Percentiles rank a stretch among this genome's conserved stretches.
phyloP scores from a whole-genome alignment of 2,329 filamentous ascomycete genomes.

The Pseudocercospora macadamiae region DNA sequence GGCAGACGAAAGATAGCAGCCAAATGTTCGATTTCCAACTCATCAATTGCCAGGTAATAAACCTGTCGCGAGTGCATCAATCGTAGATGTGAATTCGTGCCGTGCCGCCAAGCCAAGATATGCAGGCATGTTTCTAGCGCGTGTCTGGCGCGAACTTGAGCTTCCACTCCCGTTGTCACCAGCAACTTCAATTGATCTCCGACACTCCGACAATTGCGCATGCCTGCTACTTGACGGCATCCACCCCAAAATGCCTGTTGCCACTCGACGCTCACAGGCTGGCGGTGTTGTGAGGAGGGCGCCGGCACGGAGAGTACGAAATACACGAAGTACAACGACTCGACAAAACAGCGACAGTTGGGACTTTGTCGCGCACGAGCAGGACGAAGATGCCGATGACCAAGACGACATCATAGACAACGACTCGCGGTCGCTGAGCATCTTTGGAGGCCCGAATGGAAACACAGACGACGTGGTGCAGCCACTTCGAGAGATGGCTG shows the following conservation, averaged over 20 bases:
- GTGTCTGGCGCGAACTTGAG: no score
- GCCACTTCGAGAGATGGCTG: conserved; percentile 65
- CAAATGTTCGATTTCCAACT: no score
- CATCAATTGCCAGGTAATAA: no score
- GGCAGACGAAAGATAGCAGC: no score
- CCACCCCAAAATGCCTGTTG: conserved; percentile 15
- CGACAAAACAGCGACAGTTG: conserved; percentile 8
- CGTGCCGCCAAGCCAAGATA: no score
- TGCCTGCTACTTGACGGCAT: no score
- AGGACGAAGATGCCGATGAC: neutral
- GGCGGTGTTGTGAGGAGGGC: conserved; percentile 11
- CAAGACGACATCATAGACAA: neutral
- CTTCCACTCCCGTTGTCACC: no score
- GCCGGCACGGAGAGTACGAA: conserved; percentile 16
- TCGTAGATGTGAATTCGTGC: no score
- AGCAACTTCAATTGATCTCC: no score
- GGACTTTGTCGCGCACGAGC: conserved; percentile 3
- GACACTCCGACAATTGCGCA: no score
- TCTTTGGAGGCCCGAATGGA: neutral
- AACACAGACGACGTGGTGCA: conserved; percentile 36
- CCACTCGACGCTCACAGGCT: conserved; percentile 13
- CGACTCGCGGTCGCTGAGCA: neutral
- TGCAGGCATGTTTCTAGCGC: no score
- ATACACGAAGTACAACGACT: neutral
- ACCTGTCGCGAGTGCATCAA: no score